A percentile compares a stretch with the other conserved stretches of the same genome.
Evolutionary conservation across 2,329 filamentous ascomycete genomes (phyloP).

Genomic region (Arthrobotrys iridis): DNA sequence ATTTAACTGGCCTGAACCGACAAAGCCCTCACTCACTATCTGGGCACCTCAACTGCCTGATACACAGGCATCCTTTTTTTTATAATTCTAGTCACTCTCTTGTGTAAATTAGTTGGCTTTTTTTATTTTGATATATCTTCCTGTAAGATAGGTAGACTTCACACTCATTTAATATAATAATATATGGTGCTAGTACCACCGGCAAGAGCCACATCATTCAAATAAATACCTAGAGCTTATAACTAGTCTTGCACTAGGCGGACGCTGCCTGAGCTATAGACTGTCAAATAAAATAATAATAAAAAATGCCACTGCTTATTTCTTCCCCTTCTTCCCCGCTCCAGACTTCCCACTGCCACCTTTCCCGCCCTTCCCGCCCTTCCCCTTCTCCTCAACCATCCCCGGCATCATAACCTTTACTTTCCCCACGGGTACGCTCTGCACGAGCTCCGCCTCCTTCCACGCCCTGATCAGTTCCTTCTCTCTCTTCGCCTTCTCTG

Average conservation of each 20-base stretch:
- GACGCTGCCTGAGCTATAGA: too few relatives aligned
- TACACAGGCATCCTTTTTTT: not conserved
- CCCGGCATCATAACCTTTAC: constrained; percentile 52
- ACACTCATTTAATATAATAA: constrained; percentile 1
- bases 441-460: constrained; percentile 45
- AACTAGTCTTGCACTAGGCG: too few relatives aligned
- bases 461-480: constrained; percentile 45
- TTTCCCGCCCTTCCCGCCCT: constrained; percentile 23
- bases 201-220: not conserved
- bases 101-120: not conserved
- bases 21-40: not conserved
- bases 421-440: constrained; percentile 41
- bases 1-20: not conserved
- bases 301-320: too few relatives aligned
- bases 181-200: not conserved
- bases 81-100: not conserved
- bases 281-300: too few relatives aligned
- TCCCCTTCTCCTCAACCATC: constrained; percentile 28
- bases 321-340: constrained; percentile 45
- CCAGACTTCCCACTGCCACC: constrained; percentile 12
- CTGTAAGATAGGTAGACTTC: not conserved
- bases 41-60: not conserved
- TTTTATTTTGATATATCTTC: too few relatives aligned
- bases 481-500: constrained; percentile 36
- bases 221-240: too few relatives aligned